phyloP scores from a whole-genome alignment of 164 flowering plant genomes.

The Brasenia schreberi region DNA sequence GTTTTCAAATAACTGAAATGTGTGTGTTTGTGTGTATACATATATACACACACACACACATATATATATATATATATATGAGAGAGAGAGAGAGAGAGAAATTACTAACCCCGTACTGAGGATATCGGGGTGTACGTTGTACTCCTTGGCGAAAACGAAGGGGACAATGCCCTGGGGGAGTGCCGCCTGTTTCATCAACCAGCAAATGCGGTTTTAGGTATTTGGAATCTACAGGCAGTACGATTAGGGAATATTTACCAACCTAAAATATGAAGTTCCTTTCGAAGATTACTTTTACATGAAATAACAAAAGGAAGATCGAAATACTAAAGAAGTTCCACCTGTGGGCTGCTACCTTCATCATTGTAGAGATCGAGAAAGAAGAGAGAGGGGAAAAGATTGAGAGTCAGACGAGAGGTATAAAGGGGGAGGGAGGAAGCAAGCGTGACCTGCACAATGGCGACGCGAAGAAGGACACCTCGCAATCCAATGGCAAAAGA shows the following conservation, averaged over 20 bases:
- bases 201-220: background rate
- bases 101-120: constrained; percentile 7
- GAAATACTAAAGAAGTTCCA: too few relatives aligned
- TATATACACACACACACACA: too few relatives aligned
- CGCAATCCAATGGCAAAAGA: constrained; percentile 63
- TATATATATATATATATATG: too few relatives aligned
- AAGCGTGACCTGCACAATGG: constrained; percentile 65
- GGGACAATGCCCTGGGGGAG: constrained; percentile 15
- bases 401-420: background rate
- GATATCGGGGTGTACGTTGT: constrained; percentile 8
- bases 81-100: background rate
- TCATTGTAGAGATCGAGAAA: background rate
- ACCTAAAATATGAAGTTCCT: background rate
- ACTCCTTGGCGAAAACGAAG: constrained; percentile 9
- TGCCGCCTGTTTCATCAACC: constrained; percentile 8
- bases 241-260: background rate
- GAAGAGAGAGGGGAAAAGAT: background rate
- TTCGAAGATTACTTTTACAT: too few relatives aligned
- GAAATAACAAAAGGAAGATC: too few relatives aligned
- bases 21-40: too few relatives aligned
- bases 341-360: too few relatives aligned
- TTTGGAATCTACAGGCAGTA: too few relatives aligned
- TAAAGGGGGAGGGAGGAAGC: background rate
- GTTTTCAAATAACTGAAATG: too few relatives aligned
- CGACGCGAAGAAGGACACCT: constrained; percentile 57